These are phyloP conservation scores for Acacia pycnantha DNA, from an alignment of 331 rosid genomes.

Conservation along the genomic window DNA sequence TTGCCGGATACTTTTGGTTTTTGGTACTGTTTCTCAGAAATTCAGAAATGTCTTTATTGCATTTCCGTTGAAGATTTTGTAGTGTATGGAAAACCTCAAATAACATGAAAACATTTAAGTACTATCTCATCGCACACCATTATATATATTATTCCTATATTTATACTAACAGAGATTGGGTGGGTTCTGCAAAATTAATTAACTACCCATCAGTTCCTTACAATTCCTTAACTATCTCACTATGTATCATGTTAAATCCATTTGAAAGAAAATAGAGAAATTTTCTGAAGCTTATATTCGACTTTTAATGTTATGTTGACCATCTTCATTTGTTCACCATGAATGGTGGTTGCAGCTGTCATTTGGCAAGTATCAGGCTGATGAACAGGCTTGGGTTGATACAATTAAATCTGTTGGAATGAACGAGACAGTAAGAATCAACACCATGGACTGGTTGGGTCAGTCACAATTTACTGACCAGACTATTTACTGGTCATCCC, in stretches of 20 bases:
- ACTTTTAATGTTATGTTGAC: not conserved
- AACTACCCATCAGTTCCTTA: not conserved
- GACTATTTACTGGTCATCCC: conserved; percentile 79
- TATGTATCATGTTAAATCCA: not conserved
- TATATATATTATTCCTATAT: too few relatives aligned
- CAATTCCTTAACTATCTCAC: not conserved
- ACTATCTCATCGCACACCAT: not conserved
- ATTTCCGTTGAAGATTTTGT: not conserved
- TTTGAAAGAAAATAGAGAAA: not conserved
- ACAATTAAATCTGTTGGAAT: conserved; percentile 72
- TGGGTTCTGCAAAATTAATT: not conserved
- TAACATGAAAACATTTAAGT: not conserved
- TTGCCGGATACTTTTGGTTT: too few relatives aligned
- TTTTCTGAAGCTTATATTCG: not conserved
- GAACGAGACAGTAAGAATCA: conserved; percentile 61
- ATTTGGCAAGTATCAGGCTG: conserved; percentile 77
- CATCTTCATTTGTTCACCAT: conserved; percentile 23
- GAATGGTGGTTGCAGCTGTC: conserved; percentile 61
- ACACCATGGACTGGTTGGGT: conserved; percentile 98
- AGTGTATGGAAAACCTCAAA: not conserved
- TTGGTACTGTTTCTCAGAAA: too few relatives aligned
- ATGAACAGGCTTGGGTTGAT: conserved; percentile 91
- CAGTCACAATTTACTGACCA: conserved; percentile 66
- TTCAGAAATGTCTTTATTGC: not conserved
- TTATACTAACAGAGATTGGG: not conserved